phyloP scores from a whole-genome alignment of 805 yeast species.

The Metschnikowia vanudenii region DNA sequence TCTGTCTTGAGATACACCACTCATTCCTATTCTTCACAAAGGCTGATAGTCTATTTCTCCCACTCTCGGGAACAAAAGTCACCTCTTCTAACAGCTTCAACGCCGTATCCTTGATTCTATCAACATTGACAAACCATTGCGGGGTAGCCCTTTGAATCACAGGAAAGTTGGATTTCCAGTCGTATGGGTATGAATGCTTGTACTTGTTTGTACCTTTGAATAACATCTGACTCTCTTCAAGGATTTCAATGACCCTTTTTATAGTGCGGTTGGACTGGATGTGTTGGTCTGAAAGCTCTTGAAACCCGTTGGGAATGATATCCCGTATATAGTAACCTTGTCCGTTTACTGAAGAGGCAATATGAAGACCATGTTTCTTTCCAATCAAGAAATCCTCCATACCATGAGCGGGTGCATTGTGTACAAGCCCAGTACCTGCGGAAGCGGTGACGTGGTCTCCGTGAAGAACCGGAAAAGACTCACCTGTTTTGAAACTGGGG shows the following conservation, averaged over 20 bases:
- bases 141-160: constrained; percentile 94
- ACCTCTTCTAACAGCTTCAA: constrained; percentile 59
- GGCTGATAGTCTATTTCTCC: constrained; percentile 65
- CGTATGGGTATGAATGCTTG: constrained; percentile 89
- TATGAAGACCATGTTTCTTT: constrained; percentile 49
- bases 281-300: constrained; percentile 18
- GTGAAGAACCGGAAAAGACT: constrained; percentile 58
- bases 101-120: constrained; percentile 64
- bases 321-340: constrained; percentile 65
- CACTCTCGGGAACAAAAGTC: constrained; percentile 69
- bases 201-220: constrained; percentile 49
- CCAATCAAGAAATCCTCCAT: constrained; percentile 85
- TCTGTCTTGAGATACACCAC: constrained; percentile 97
- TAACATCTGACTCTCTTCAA: constrained; percentile 46
- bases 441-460: constrained; percentile 78
- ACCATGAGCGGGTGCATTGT: constrained; percentile 98
- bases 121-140: constrained; percentile 93
- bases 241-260: constrained; percentile 26
- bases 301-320: constrained; percentile 44
- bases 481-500: constrained; percentile 43
- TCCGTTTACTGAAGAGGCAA: constrained; percentile 77
- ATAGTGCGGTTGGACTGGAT: constrained; percentile 32
- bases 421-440: constrained; percentile 95
- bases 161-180: constrained; percentile 95
- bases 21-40: constrained; percentile 79